Percentiles rank a stretch among this genome's conserved stretches.
Evolutionary conservation across 2,329 filamentous ascomycete genomes (phyloP).

Genomic region (Blastomyces silverae): DNA sequence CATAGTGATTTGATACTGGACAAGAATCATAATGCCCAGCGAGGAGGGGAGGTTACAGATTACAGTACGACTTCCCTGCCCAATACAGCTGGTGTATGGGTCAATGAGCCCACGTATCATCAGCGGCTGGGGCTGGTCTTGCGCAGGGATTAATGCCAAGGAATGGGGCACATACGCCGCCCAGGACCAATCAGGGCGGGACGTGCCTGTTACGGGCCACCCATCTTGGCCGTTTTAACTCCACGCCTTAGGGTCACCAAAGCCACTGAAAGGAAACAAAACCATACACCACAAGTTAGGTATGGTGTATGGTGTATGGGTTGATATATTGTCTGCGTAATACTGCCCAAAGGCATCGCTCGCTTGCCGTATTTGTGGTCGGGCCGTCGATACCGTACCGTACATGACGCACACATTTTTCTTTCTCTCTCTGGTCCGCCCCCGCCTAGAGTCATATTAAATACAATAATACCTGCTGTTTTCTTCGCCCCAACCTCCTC

Average conservation of each 20-base stretch:
- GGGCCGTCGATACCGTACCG: not conserved
- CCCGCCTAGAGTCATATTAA: not conserved
- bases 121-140: not conserved
- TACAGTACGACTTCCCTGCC: not conserved
- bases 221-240: not conserved
- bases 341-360: not conserved
- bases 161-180: no score
- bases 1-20: not conserved
- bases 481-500: slow-evolving; percentile 8
- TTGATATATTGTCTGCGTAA: not conserved
- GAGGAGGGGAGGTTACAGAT: no score
- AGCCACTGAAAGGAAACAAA: no score
- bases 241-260: not conserved
- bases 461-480: slow-evolving; percentile 5
- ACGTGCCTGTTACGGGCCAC: not conserved
- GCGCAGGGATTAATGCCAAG: not conserved
- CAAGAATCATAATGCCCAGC: no score
- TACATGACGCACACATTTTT: not conserved
- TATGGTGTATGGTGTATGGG: not conserved
- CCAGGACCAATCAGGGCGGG: not conserved
- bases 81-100: not conserved
- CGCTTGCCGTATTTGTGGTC: not conserved
- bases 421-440: no score
- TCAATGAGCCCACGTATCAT: not conserved
- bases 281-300: no score